Evolutionary conservation across 1,284 basidiomycete genomes (phyloP).

Genomic region (Takashimella koratensis): DNA sequence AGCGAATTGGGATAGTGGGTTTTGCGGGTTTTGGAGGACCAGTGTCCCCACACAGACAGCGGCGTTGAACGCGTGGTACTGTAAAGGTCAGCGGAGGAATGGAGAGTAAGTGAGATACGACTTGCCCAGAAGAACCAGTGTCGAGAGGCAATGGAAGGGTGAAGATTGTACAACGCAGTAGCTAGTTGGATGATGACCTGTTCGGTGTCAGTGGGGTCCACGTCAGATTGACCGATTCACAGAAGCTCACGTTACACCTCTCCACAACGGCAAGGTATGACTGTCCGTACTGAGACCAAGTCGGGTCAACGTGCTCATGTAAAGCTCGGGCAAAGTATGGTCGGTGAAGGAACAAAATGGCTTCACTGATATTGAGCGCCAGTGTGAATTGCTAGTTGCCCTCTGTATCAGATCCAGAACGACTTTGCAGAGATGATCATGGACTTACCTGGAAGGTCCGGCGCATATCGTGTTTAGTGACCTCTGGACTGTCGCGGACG

Average conservation of each 20-base stretch:
- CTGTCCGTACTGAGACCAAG: conserved; percentile 18
- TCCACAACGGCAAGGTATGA: conserved; percentile 33
- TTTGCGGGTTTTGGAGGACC: conserved; percentile 18
- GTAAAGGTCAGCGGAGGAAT: conserved; percentile 1
- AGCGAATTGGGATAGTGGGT: conserved; percentile 16
- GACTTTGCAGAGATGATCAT: too few species aligned
- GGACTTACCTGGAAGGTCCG: conserved; percentile 16
- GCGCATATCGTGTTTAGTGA: conserved; percentile 18
- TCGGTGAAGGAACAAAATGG: conserved; percentile 28
- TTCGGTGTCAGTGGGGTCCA: too few species aligned
- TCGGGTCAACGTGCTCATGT: conserved; percentile 25
- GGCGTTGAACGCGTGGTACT: conserved; percentile 37
- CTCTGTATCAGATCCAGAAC: too few species aligned
- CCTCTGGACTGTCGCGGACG: conserved; percentile 18
- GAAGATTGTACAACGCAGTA: conserved; percentile 19
- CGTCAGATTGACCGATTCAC: neutral
- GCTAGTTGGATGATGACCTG: conserved; percentile 28
- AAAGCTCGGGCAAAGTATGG: conserved; percentile 34
- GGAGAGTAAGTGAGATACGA: neutral
- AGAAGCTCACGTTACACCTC: conserved; percentile 24
- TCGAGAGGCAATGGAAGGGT: conserved; percentile 26
- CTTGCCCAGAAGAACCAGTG: conserved; percentile 39
- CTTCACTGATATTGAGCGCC: conserved; percentile 28
- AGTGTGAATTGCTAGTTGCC: conserved; percentile 32
- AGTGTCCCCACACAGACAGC: conserved; percentile 31